Conservation (phyloP, 106 monocot genomes). For the Hemerocallis citrina region DNA sequence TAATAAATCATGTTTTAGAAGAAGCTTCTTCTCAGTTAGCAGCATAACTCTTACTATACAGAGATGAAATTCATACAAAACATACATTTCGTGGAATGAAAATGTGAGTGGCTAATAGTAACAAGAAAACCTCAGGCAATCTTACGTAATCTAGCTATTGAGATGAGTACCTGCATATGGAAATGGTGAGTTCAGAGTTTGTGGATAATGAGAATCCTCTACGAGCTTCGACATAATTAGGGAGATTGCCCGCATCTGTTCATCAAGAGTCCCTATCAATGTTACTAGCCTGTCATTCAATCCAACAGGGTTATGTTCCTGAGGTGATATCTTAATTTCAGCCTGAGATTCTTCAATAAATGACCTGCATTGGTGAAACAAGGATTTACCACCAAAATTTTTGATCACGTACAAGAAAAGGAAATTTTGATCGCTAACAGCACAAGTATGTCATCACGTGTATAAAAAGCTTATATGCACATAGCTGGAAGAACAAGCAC, state of each 20-base stretch:
- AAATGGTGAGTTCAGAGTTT: slow-evolving; percentile 60
- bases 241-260: slow-evolving; percentile 68
- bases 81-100: neutral
- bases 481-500: neutral
- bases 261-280: slow-evolving; percentile 66
- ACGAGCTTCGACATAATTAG: slow-evolving; percentile 71
- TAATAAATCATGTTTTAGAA: no score
- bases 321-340: slow-evolving; percentile 98
- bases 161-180: slow-evolving; percentile 77
- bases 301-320: slow-evolving; percentile 67
- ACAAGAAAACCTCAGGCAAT: neutral
- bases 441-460: neutral
- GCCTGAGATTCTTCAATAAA: slow-evolving; percentile 95
- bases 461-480: no score
- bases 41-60: no score
- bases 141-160: neutral
- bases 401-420: neutral
- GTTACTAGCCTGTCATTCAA: slow-evolving; percentile 90
- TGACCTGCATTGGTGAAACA: slow-evolving; percentile 38
- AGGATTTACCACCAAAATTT: neutral
- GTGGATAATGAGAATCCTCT: slow-evolving; percentile 87
- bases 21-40: no score
- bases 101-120: neutral
- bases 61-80: neutral
- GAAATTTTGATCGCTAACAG: neutral